These are phyloP conservation scores for Fusarium sp. DNA, from an alignment of 2,329 filamentous ascomycete genomes.

Conservation along the genomic window DNA sequence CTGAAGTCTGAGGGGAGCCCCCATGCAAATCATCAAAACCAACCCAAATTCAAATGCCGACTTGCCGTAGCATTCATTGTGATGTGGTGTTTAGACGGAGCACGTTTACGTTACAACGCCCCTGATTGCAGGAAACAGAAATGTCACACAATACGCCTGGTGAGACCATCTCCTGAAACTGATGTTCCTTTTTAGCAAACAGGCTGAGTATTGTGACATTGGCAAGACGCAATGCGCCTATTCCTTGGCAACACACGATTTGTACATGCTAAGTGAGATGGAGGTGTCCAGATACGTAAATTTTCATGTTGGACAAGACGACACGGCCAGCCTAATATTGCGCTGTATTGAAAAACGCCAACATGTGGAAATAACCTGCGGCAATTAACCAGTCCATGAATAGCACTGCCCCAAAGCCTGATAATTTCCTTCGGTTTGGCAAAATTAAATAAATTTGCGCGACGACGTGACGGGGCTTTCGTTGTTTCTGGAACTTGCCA, in stretches of 20 bases:
- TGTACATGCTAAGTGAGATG: background rate
- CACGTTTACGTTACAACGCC: background rate
- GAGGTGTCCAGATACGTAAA: background rate
- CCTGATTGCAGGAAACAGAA: constrained; percentile 8
- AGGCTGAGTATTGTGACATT: constrained; percentile 1
- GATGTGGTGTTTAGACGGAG: background rate
- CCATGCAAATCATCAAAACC: background rate
- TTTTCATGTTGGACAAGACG: background rate
- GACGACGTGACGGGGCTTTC: background rate
- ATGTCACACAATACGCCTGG: constrained; percentile 13
- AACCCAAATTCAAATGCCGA: background rate
- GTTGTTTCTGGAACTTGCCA: too few relatives aligned
- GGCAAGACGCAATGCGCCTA: constrained; percentile 12
- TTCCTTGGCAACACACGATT: constrained; percentile 10
- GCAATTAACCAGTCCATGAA: background rate
- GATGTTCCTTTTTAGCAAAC: background rate
- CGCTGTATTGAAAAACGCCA: background rate
- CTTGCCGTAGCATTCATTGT: constrained; percentile 3
- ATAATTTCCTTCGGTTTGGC: background rate
- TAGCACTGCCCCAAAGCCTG: background rate
- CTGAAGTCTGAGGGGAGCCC: background rate
- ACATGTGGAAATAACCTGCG: background rate
- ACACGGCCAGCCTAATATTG: background rate
- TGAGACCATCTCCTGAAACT: constrained; percentile 32
- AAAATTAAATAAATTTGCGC: background rate